phyloP scores from a whole-genome alignment of 169 alveolate species.

The Cryptosporidium sp. region DNA sequence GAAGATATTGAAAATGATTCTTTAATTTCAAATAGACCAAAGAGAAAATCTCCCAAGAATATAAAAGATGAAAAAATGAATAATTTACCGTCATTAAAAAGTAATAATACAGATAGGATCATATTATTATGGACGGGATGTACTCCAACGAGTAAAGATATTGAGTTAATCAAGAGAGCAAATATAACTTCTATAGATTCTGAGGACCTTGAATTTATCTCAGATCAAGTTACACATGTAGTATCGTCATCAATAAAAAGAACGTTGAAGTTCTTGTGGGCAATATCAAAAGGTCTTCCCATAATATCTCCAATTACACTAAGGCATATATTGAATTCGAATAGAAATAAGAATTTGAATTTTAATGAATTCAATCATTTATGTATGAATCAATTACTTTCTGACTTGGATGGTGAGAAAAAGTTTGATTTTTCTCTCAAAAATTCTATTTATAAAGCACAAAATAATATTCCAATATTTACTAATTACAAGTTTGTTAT shows the following conservation, averaged over 20 bases:
- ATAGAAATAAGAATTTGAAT: neutral
- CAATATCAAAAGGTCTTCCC: slow-evolving; percentile 56
- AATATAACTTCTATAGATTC: slow-evolving; percentile 34
- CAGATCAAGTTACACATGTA: slow-evolving; percentile 46
- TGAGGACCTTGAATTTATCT: slow-evolving; percentile 63
- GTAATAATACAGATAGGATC: neutral
- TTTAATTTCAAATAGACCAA: slow-evolving; percentile 1
- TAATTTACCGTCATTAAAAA: neutral
- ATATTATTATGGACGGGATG: slow-evolving; percentile 65
- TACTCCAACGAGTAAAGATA: slow-evolving; percentile 46
- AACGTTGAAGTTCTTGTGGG: slow-evolving; percentile 64
- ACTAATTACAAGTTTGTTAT: slow-evolving; percentile 4
- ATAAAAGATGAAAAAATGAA: neutral
- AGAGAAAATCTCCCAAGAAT: neutral
- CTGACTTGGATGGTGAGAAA: slow-evolving; percentile 48
- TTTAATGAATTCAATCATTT: slow-evolving; percentile 6
- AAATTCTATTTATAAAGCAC: slow-evolving; percentile 41
- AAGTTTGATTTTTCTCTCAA: slow-evolving; percentile 49
- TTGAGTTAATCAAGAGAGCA: slow-evolving; percentile 2
- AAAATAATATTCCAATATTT: slow-evolving; percentile 18
- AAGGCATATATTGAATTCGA: neutral
- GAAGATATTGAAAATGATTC: slow-evolving; percentile 4
- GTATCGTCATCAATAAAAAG: slow-evolving; percentile 61
- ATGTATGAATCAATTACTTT: slow-evolving; percentile 21
- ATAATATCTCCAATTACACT: slow-evolving; percentile 55